Base-by-base conservation (phyloP, 345 rosid species). In the Toxicodendron radicans region DNA sequence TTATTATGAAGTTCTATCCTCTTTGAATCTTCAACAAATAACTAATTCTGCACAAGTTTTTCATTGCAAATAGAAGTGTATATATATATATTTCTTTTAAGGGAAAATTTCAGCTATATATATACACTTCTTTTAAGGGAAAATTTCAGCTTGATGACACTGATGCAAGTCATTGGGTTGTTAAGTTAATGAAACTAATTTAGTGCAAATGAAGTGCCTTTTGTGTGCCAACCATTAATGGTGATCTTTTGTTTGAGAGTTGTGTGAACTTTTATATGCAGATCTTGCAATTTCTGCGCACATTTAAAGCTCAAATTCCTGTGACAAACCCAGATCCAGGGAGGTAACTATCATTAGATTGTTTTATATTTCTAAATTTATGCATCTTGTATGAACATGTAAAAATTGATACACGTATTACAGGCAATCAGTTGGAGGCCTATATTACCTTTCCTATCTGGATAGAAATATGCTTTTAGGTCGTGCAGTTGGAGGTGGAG, bases 401-500 rank as follows among this genome's bases (percentile, higher is more conserved):
- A 74, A 77, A 74, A 30, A 79, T 73, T 67, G 10, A 57, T 64
- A 32, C 70, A 54, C 51, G 56, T 61, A 62, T 57, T 78, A 73
- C 87, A 88, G 96, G 83, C 84, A 78, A 76, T 83, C 87, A 10
- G 91, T 89, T 10, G 98, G 93, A 70, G 97, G 98, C 74, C 78
- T 95, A 21, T 95, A 92, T 85, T 95, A 92, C 84, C 91, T 92
- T 58, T 92, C 97, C 3, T 95, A 88, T 77, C 87, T 92, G 73
- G 97, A 92, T 72, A 66, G 70, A 24, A 83, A 92, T 66, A 87
- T 95, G 97, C 95, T 89, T 72, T 73, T 95, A 83, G 97, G 97
- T 30, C 91, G 97, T 13, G 83, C 97, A 10, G 91, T 92, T 64
- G 99, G 99, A 59, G 92, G 98, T 56, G 98, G 97, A n/a, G 97